phyloP scores from a whole-genome alignment of 192 early-diverging fungal species.

The Rhizoclosmatium globosum region DNA sequence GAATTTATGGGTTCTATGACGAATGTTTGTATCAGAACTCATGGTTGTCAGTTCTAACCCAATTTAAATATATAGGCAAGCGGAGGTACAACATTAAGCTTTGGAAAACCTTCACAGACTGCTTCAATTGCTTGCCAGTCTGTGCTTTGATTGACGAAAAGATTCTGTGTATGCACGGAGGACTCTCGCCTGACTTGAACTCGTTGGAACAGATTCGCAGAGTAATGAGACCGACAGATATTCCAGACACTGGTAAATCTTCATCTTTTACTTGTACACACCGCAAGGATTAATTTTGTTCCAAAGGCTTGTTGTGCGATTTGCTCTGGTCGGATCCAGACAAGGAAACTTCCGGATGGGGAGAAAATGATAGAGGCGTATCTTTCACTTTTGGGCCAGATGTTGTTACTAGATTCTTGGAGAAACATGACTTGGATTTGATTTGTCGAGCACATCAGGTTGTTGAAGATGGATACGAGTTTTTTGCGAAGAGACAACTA shows the following conservation, averaged over 20 bases:
- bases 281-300: background rate
- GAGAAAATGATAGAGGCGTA: slow-evolving; percentile 96
- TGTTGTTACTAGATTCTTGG: slow-evolving; percentile 89
- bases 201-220: slow-evolving; percentile 96
- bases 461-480: slow-evolving; percentile 96
- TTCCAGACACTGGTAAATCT: slow-evolving; percentile 87
- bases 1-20: slow-evolving; percentile 98
- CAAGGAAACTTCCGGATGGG: slow-evolving; percentile 94
- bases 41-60: slow-evolving; percentile 5
- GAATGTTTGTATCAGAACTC: slow-evolving; percentile 72
- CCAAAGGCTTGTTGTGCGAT: slow-evolving; percentile 86
- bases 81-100: slow-evolving; percentile 97
- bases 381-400: slow-evolving; percentile 96
- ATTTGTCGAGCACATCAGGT: slow-evolving; percentile 99
- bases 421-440: slow-evolving; percentile 96
- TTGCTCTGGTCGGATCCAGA: slow-evolving; percentile 97
- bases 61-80: slow-evolving; percentile 68
- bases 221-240: slow-evolving; percentile 97
- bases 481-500: slow-evolving; percentile 94
- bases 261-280: background rate
- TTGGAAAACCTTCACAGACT: slow-evolving; percentile 99
- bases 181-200: slow-evolving; percentile 94
- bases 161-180: slow-evolving; percentile 98
- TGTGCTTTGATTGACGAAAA: slow-evolving; percentile 98
- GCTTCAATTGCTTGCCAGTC: slow-evolving; percentile 97